Conservation (phyloP, 2,329 filamentous ascomycete species). For the Sporothrix brunneoviolacea region DNA sequence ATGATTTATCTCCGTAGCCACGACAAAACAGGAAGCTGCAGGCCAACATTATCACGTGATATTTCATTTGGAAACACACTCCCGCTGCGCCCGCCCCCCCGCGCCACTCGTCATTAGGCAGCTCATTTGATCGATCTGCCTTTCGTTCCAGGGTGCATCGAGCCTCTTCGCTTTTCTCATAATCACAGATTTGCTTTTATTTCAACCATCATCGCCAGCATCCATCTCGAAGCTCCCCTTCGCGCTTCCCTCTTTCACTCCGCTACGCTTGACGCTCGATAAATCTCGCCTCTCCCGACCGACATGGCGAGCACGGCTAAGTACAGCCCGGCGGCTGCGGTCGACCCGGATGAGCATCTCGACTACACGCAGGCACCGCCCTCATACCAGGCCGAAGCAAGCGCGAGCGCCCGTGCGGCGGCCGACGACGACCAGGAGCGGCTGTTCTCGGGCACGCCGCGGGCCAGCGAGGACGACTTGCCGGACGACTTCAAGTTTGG, state of each 20-base stretch:
- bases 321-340: conserved; percentile 76
- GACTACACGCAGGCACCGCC: conserved; percentile 72
- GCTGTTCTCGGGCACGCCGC: conserved; percentile 60
- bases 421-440: conserved; percentile 46
- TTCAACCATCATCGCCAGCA: background rate
- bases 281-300: background rate
- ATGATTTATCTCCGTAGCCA: too few relatives aligned
- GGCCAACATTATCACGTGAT: background rate
- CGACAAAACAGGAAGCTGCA: too few relatives aligned
- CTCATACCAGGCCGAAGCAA: conserved; percentile 55
- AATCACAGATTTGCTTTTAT: background rate
- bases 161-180: background rate
- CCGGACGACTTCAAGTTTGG: conserved; percentile 99
- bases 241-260: too few relatives aligned
- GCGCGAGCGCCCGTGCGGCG: conserved; percentile 48
- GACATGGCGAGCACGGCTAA: conserved; percentile 55
- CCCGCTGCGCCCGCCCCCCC: conserved; percentile 4
- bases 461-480: conserved; percentile 79
- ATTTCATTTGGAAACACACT: background rate
- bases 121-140: background rate
- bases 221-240: background rate
- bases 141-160: background rate
- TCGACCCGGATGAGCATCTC: conserved; percentile 69
- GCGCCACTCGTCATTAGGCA: conserved; percentile 13
- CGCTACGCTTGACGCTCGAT: too few relatives aligned